A percentile compares a stretch with the other conserved stretches of the same genome.
Evolutionary conservation across 2,329 filamentous ascomycete genomes (phyloP).

Genomic region (Chaetomium strumarium): DNA sequence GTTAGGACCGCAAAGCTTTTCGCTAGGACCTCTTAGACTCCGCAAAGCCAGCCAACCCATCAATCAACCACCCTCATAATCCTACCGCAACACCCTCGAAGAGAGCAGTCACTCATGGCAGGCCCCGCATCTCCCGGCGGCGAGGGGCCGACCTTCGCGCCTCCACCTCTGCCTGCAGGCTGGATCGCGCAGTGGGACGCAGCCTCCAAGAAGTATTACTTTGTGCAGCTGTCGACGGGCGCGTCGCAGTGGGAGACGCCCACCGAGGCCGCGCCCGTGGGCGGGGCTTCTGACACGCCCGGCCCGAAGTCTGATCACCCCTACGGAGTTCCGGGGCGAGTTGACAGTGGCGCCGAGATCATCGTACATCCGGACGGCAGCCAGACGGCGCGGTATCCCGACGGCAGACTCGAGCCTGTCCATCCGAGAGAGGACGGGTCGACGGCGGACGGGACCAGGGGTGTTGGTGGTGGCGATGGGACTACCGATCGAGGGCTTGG

Average conservation of each 20-base stretch:
- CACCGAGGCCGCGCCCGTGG: slow-evolving; percentile 56
- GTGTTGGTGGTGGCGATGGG: slow-evolving; percentile 35
- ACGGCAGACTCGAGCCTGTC: slow-evolving; percentile 56
- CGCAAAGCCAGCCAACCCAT: background rate
- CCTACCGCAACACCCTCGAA: background rate
- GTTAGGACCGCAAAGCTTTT: too few relatives aligned
- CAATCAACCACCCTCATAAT: background rate
- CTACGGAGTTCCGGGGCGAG: slow-evolving; percentile 46
- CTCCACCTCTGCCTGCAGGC: slow-evolving; percentile 56
- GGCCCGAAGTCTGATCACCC: slow-evolving; percentile 53
- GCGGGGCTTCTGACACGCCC: slow-evolving; percentile 49
- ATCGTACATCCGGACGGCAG: slow-evolving; percentile 58
- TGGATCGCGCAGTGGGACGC: slow-evolving; percentile 69
- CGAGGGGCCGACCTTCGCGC: slow-evolving; percentile 54
- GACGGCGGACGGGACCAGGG: slow-evolving; percentile 22
- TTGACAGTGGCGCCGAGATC: slow-evolving; percentile 37
- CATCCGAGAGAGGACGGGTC: slow-evolving; percentile 35
- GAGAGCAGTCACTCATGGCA: slow-evolving; percentile 43
- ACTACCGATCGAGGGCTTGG: slow-evolving; percentile 58
- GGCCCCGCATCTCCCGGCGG: slow-evolving; percentile 53
- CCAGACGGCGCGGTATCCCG: slow-evolving; percentile 54
- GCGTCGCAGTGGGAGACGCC: slow-evolving; percentile 70
- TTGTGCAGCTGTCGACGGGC: slow-evolving; percentile 66
- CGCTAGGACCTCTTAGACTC: too few relatives aligned
- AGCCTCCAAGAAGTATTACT: slow-evolving; percentile 60